Evolutionary conservation across 768 basidiomycete genomes (phyloP).

Genomic region (Tephrocybe sp.): DNA sequence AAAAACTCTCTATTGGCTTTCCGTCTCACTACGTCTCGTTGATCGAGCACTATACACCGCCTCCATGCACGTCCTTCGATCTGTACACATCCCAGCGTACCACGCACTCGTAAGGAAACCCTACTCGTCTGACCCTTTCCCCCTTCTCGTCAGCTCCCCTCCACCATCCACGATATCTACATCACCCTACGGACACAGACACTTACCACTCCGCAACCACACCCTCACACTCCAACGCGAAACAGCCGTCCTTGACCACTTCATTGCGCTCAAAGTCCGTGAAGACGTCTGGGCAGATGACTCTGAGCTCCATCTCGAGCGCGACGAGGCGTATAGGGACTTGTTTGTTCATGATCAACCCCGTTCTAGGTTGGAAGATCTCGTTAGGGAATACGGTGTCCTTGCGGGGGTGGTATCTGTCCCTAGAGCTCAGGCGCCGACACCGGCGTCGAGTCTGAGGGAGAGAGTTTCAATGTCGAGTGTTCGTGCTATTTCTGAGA

Average conservation of each 20-base stretch:
- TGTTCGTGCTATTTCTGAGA: not conserved
- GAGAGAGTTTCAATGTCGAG: not conserved
- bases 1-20: slow-evolving; percentile 71
- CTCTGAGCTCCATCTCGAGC: slow-evolving; percentile 68
- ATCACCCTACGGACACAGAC: slow-evolving; percentile 12
- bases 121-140: slow-evolving; percentile 81
- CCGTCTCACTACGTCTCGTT: slow-evolving; percentile 59
- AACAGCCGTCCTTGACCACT: slow-evolving; percentile 70
- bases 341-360: slow-evolving; percentile 79
- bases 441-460: not conserved
- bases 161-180: slow-evolving; percentile 11
- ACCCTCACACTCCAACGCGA: slow-evolving; percentile 54
- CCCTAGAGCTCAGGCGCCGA: not conserved
- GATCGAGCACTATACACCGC: slow-evolving; percentile 70
- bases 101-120: slow-evolving; percentile 57
- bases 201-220: slow-evolving; percentile 13
- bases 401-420: slow-evolving; percentile 38
- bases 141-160: slow-evolving; percentile 29
- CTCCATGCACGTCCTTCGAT: slow-evolving; percentile 80
- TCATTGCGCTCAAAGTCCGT: slow-evolving; percentile 75
- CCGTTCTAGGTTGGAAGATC: slow-evolving; percentile 71
- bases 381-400: slow-evolving; percentile 46
- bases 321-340: slow-evolving; percentile 75
- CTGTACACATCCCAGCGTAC: slow-evolving; percentile 70
- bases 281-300: slow-evolving; percentile 81